Base-by-base conservation (phyloP, 139 green algal species). In the Astrephomene gubernaculifera region DNA sequence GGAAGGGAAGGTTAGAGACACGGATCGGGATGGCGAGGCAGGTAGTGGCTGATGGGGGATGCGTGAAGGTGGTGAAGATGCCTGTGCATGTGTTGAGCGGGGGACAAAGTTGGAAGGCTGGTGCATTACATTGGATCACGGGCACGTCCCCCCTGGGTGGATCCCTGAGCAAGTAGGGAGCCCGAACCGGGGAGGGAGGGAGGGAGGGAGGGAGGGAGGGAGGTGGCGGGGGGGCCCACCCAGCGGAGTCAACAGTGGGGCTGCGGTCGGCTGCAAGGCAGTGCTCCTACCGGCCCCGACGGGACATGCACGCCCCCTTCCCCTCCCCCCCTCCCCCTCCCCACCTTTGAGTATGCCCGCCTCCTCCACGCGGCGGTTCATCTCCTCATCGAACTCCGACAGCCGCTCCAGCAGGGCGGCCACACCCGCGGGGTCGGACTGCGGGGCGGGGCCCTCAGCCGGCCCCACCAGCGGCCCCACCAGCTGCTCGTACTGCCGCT, bases 341-440 rank as follows among this genome's bases (percentile, higher is more conserved):
- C 10, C 79, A 90, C 94, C 92, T 19, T 71, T 53, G 41, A 97
- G 86, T 29, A 95, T 88, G 76, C 92, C 91, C 8, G 87, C 89
- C 9, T 95, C 87, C 19, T 93, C 65, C 43, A 95, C 93, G 33
- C 90, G 80, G 0, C 74, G 57, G 35, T 96, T 96, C 93, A 96
- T 96, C 12, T 78, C 49, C 22, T 86, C 74, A 82, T 98, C 95
- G 90, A 98, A 98, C 38, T 93, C 89, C 0, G 91, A 94, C 63
- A 96, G 76, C 6, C 83, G 44, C 35, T 92, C 85, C 29, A 96
- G 70, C 65, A 96, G 95, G 45, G 84, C 86, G 22, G 63, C 61
- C 57, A 93, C 78, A 79, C 87, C 92, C 3, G 65, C 71, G 38
- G 85, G 61, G 71, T 95, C 88, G 67, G 71, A 88, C 29, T 39